A percentile compares a stretch with the other conserved stretches of the same genome.
Conservation (phyloP, 2,329 filamentous ascomycete genomes). For the Madurella mycetomatis region DNA sequence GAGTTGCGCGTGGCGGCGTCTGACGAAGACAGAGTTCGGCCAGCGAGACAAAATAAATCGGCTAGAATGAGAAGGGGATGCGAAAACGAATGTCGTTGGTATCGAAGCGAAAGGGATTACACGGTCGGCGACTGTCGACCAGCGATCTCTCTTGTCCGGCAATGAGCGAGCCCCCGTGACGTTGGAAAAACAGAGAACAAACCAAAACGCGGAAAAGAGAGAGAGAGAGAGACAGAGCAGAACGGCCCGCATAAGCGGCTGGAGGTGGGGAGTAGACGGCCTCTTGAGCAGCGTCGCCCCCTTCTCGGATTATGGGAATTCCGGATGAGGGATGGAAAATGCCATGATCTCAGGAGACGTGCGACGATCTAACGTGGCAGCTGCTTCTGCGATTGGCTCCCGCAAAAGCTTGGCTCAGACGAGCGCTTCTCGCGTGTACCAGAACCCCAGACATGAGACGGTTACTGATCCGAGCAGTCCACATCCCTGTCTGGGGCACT, state of each 20-base stretch:
- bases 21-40: conserved; percentile 3
- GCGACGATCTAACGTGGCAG: conserved; percentile 16
- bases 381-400: conserved; percentile 14
- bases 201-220: not conserved
- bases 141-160: conserved; percentile 17
- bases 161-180: conserved; percentile 11
- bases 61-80: not conserved
- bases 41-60: conserved; percentile 9
- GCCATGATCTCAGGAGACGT: not conserved
- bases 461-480: conserved; percentile 7
- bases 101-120: conserved; percentile 9
- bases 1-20: too few species aligned
- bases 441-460: conserved; percentile 24
- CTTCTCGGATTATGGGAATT: not conserved
- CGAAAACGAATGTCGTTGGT: conserved; percentile 1
- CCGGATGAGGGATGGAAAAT: not conserved
- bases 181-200: not conserved
- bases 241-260: not conserved
- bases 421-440: conserved; percentile 2
- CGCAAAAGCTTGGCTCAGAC: conserved; percentile 20
- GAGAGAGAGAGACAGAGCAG: not conserved
- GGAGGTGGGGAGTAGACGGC: not conserved
- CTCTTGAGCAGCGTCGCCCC: conserved; percentile 1
- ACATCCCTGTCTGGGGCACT: not conserved
- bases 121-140: conserved; percentile 19